Percentiles rank a stretch among this genome's conserved stretches.
These are phyloP conservation scores for Apiospora phragmitis DNA, from an alignment of 2,329 filamentous ascomycete genomes.

Conservation along the genomic window DNA sequence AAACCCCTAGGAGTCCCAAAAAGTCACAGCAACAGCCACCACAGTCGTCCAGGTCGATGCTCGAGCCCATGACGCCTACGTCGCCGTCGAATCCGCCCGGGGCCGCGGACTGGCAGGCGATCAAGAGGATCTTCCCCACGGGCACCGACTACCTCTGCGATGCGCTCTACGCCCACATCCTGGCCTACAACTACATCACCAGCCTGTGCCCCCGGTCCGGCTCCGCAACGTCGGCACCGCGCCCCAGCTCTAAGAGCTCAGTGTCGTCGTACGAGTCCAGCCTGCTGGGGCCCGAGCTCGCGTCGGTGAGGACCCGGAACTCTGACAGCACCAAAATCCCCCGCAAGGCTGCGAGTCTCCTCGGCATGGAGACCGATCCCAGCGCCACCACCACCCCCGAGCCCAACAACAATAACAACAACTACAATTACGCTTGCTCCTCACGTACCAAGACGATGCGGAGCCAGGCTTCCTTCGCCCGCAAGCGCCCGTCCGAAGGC, in stretches of 20 bases:
- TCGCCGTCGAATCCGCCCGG: background rate
- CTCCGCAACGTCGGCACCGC: conserved; percentile 13
- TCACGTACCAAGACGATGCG: conserved; percentile 19
- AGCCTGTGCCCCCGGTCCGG: conserved; percentile 33
- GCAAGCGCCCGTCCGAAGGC: conserved; percentile 13
- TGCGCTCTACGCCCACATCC: conserved; percentile 58
- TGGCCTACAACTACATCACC: conserved; percentile 59
- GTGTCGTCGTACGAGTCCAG: conserved; percentile 11
- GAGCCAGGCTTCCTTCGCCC: conserved; percentile 19
- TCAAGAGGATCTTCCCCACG: conserved; percentile 53
- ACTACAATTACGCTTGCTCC: background rate
- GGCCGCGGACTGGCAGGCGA: conserved; percentile 40
- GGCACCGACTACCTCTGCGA: conserved; percentile 58
- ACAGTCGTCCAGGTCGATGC: conserved; percentile 15
- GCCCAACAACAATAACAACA: conserved; percentile 11
- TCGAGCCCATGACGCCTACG: conserved; percentile 13
- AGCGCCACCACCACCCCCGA: conserved; percentile 18
- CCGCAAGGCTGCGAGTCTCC: conserved; percentile 50
- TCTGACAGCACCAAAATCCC: conserved; percentile 27
- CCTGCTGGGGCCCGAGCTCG: conserved; percentile 10
- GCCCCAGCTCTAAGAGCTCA: conserved; percentile 17
- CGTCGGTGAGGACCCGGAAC: conserved; percentile 12
- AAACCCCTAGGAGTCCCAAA: conserved; percentile 12
- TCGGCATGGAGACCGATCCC: conserved; percentile 42
- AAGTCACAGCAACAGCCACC: conserved; percentile 15